These are phyloP conservation scores for Fraxinus pennsylvanica DNA, from an alignment of 257 asterid genomes.

Conservation along the genomic window DNA sequence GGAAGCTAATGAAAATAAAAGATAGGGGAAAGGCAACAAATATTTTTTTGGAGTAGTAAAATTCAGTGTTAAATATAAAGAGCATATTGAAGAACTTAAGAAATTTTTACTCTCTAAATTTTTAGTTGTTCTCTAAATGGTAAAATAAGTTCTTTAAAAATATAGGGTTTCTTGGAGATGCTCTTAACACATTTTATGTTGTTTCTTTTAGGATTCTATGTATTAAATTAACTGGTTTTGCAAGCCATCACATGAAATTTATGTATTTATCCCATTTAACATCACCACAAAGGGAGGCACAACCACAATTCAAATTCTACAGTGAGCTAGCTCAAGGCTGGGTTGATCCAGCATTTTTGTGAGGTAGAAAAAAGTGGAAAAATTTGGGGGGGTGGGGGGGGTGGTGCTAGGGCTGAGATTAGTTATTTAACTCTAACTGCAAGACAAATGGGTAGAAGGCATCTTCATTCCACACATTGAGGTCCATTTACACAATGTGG, in stretches of 20 bases:
- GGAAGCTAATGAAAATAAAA: too few species aligned
- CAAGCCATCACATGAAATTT: background rate
- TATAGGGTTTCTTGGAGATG: too few species aligned
- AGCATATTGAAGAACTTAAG: too few species aligned
- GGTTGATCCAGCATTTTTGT: background rate
- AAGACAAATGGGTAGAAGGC: constrained; percentile 11
- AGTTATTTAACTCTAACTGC: constrained; percentile 14
- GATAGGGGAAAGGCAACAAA: too few species aligned
- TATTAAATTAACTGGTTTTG: background rate
- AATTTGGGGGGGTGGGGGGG: too few species aligned
- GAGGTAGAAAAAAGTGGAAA: background rate
- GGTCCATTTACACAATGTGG: background rate
- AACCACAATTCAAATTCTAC: background rate
- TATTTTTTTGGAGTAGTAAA: too few species aligned
- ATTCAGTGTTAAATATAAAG: too few species aligned
- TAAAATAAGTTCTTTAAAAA: too few species aligned
- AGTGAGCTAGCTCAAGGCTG: background rate
- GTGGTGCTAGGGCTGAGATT: background rate
- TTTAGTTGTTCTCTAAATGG: too few species aligned
- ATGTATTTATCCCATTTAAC: background rate
- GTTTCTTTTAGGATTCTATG: background rate
- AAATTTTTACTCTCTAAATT: too few species aligned
- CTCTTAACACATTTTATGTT: background rate
- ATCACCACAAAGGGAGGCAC: background rate
- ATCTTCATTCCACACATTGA: background rate